Evolutionary conservation across 2,329 filamentous ascomycete genomes (phyloP), one percentile per base, ranked within the genome.

Genomic region (Penicillium glabrum): DNA sequence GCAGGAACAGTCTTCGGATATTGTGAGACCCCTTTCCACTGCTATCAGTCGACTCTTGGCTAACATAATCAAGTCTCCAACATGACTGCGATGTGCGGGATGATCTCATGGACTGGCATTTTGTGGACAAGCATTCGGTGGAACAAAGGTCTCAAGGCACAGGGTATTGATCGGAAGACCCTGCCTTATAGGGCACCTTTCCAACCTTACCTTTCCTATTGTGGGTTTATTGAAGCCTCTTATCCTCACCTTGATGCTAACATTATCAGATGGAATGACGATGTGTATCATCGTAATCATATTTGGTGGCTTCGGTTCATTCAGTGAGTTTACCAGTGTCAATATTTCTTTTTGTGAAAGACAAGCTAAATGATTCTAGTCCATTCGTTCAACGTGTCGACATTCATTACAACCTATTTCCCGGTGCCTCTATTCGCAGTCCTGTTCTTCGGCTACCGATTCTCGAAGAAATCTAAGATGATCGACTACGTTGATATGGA

Each of bases 401-500:
- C 59, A 5, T 67, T 67, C 45, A 58, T 67, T 21, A 67, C 64
- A 1, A 67, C 62, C 2, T 67, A 67, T 33, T 60, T 67, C 35
- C 62, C 64, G 7, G 57, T 67, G 24, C 57, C 60, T 1, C 53
- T 65, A 21, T 66, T 65, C 44, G 56, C 58, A 1, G 60, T 65
- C 5, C 52, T 67, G 5, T 67, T 58, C 43, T 54, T 68, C 24
- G 60, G 46, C 6, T 67, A 63, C 50, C 61, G 63, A 33, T 44
- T 67, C 16, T 59, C 50, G 45, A 60, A 61, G 21, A 65, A 64
- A 45, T 62, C 64, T 7, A 61, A 64, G 31, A 57, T 66, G 29
- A 41, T 67, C 31, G 41, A 52, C 13, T 62, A 61, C 43, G 19
- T 51, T 10, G 61, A 67, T 3, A 65, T 67, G 62, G 63, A 66